A percentile compares a stretch with the other conserved stretches of the same genome.
Evolutionary conservation across 2,329 filamentous ascomycete species (phyloP).

Genomic region (Diatrype stigma): DNA sequence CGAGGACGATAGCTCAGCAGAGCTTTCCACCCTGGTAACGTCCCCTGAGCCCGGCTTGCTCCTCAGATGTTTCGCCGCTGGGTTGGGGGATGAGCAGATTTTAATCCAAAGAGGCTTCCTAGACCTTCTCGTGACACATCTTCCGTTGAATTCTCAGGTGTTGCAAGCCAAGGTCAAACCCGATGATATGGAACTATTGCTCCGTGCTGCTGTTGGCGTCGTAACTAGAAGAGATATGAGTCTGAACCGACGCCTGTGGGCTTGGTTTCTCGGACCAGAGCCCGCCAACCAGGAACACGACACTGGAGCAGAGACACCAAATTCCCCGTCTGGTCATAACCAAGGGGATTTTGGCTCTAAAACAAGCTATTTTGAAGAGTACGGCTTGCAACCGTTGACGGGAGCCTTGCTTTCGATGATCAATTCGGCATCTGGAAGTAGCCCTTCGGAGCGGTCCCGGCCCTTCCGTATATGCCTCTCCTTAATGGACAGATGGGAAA

Average conservation of each 20-base stretch:
- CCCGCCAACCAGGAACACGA: conserved; percentile 47
- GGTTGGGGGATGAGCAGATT: conserved; percentile 79
- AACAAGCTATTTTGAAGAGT: conserved; percentile 78
- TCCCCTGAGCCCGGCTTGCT: conserved; percentile 88
- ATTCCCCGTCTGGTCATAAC: conserved; percentile 37
- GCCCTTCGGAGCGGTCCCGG: conserved; percentile 66
- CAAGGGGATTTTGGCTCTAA: conserved; percentile 49
- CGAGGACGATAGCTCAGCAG: conserved; percentile 41
- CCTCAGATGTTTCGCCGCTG: conserved; percentile 86
- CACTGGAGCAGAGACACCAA: conserved; percentile 40
- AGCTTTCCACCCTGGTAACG: conserved; percentile 64
- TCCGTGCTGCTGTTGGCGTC: conserved; percentile 80
- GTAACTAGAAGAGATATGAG: conserved; percentile 94
- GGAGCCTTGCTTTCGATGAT: conserved; percentile 76
- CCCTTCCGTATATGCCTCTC: conserved; percentile 92
- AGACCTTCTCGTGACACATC: conserved; percentile 83
- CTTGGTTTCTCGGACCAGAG: conserved; percentile 87
- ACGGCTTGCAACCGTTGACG: conserved; percentile 71
- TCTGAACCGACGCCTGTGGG: conserved; percentile 89
- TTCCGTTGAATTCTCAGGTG: conserved; percentile 79
- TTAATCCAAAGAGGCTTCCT: conserved; percentile 92
- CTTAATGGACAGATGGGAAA: conserved; percentile 97
- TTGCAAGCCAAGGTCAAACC: conserved; percentile 70
- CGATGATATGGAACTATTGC: conserved; percentile 74
- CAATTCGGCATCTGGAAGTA: conserved; percentile 42